Evolutionary conservation across 139 green algal genomes (phyloP), one percentile per base, ranked within the genome.

Genomic region (Chlamydomonas sp.): DNA sequence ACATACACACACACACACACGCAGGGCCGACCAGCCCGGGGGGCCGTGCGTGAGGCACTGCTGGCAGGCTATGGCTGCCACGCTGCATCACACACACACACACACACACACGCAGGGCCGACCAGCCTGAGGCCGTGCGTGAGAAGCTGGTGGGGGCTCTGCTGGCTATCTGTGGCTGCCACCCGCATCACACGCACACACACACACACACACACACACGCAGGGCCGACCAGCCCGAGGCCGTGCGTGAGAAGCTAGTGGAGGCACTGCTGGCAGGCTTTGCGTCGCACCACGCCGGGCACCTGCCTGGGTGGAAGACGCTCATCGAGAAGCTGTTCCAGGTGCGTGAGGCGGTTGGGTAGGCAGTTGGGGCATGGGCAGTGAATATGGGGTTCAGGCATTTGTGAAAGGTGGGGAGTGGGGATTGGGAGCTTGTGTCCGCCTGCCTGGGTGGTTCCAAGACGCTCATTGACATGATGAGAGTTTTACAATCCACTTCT

Each of bases 301-400:
- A 88, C 75, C 77, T 97, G 37, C 90, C 93, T 5, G 89, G 75
- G 5, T 98, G 93, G 93, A 97, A 97, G 81, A 36, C 35, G 1
- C 74, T 97, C 2, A 80, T 97, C 3, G 93, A 98, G 80, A 65
- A 74, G 1, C 80, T 92, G 29, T 98, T 96, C 81, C 92, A 97
- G 26, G n/a, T n/a, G n/a, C n/a, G n/a, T n/a, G n/a, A n/a, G n/a
- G n/a, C n/a, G n/a, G n/a, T n/a, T n/a, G n/a, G n/a, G n/a, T n/a
- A n/a, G n/a, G n/a, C n/a, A n/a, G n/a, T n/a, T n/a, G n/a, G n/a
- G n/a, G n/a, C n/a, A n/a, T n/a, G n/a, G n/a, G n/a, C n/a, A n/a
- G n/a, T n/a, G n/a, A n/a, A n/a, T n/a, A n/a, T n/a, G n/a, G n/a
- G n/a, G n/a, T n/a, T n/a, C n/a, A n/a, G n/a, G n/a, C n/a, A n/a